Base-by-base conservation (phyloP, 2,329 filamentous ascomycete genomes). In the Cladosporium oxysporum region DNA sequence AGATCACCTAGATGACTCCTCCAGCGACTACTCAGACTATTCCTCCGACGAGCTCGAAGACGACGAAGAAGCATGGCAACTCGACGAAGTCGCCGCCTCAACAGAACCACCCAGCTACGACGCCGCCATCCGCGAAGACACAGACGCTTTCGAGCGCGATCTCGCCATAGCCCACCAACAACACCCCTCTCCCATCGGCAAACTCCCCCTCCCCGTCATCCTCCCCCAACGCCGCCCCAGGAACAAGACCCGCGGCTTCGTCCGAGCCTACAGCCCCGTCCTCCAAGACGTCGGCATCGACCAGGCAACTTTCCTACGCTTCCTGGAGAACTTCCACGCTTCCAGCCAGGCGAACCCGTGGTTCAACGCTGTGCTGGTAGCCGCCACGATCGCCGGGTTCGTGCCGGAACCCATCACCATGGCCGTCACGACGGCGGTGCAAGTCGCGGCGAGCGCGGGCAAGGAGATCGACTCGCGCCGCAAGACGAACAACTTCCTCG, bases 401-500 rank as follows among this genome's bases (percentile, higher is more conserved):
- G 72, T 80, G 0, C 61, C 61, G 1, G 61, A 63, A 1, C 61
- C 61, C 5, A 63, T 63, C 31, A 37, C 44, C 31, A 76, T 82
- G 62, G 79, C 79, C 0, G 77, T 83, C 14, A 80, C 79, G 1
- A 76, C 81, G 7, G 81, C 77, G 0, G 77, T 83, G 0, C 79
- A 83, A 55, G 69, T 83, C 4, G 77, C 76, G 0, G 80, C 81
- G 0, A 74, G 80, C 14, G 75, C 79, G 1, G 79, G 79, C 0
- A 79, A 80, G 63, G 79, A 82, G 60, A 73, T 78, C 11, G 78
- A 78, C 60, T 57, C 61, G 1, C 69, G 72, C 21, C 75, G 77
- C 69, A 76, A 79, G 50, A 80, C 83, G 0, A 88, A 87, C 69
- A 76, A 72, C 0, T 88, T 86, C 71, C 79, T 89, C 18, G 81